phyloP scores from a whole-genome alignment of 2,329 filamentous ascomycete species.

The Teratosphaeria nubilosa region DNA sequence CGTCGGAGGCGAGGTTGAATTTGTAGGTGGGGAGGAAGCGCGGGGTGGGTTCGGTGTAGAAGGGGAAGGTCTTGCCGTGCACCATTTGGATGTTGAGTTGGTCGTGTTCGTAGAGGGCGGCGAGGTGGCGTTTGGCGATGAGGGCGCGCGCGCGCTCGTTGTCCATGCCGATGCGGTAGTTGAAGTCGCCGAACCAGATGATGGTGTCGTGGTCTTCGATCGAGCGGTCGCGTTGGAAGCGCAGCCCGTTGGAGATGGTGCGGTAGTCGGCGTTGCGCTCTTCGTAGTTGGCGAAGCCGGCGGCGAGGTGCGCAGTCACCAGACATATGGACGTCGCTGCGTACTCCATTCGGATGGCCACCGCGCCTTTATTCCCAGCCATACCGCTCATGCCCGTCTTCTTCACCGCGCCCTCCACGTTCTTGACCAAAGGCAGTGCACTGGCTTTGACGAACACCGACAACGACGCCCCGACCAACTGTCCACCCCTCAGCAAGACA shows the following conservation, averaged over 20 bases:
- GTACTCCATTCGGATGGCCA: constrained; percentile 90
- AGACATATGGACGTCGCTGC: constrained; percentile 89
- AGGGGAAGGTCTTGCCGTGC: constrained; percentile 76
- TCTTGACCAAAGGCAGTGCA: constrained; percentile 73
- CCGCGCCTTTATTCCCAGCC: constrained; percentile 95
- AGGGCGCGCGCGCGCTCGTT: constrained; percentile 68
- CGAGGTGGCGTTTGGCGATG: constrained; percentile 62
- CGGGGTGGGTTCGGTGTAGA: constrained; percentile 83
- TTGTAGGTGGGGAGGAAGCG: constrained; percentile 92
- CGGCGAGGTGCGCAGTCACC: constrained; percentile 90
- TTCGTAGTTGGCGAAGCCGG: constrained; percentile 93
- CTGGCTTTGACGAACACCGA: constrained; percentile 83
- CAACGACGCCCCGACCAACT: constrained; percentile 86
- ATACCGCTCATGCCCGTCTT: constrained; percentile 94
- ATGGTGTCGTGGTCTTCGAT: constrained; percentile 89
- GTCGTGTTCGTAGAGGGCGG: constrained; percentile 79
- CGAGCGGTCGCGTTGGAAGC: constrained; percentile 80
- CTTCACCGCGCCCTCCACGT: constrained; percentile 91
- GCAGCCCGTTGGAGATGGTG: constrained; percentile 75
- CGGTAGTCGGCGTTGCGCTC: constrained; percentile 89
- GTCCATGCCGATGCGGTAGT: constrained; percentile 83
- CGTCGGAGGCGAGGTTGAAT: constrained; percentile 78
- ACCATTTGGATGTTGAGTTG: constrained; percentile 97
- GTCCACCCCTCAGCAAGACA: constrained; percentile 79
- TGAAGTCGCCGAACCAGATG: constrained; percentile 96